Conservation (phyloP, 2,329 filamentous ascomycete species). For the Dactylonectria macrodidyma region DNA sequence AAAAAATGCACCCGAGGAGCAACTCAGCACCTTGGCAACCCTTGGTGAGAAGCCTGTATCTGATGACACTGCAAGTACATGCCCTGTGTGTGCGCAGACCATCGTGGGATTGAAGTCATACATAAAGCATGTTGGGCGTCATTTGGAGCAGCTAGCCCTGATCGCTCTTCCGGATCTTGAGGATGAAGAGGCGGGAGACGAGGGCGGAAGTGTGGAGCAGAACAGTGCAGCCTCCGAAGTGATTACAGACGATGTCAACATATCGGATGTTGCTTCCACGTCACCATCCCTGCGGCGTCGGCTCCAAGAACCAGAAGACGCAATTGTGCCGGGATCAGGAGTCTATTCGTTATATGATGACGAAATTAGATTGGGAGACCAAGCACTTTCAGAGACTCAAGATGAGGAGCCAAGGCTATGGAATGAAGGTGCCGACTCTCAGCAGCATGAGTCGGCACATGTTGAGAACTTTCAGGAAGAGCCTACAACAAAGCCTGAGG, state of each 20-base stretch:
- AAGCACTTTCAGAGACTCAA: no score
- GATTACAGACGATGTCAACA: background rate
- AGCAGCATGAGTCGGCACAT: no score
- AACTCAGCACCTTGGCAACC: background rate
- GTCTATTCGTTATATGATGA: no score
- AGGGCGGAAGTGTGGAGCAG: slow-evolving; percentile 2
- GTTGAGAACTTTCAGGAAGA: no score
- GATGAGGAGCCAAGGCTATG: no score
- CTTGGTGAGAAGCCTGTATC: slow-evolving; percentile 16
- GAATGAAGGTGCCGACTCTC: no score
- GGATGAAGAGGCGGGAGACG: background rate
- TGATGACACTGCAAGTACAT: slow-evolving; percentile 19
- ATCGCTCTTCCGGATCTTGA: slow-evolving; percentile 37
- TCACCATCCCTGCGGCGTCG: background rate
- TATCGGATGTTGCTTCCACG: background rate
- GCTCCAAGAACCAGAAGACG: background rate
- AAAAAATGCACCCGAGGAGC: background rate
- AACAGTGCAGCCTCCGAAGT: background rate
- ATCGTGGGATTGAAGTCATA: slow-evolving; percentile 37
- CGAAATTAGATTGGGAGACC: no score
- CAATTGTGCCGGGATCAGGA: background rate
- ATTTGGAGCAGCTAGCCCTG: slow-evolving; percentile 45
- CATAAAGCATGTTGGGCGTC: slow-evolving; percentile 45
- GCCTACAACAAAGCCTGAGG: no score
- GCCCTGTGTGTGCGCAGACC: slow-evolving; percentile 35